Percentiles rank a stretch among this genome's conserved stretches.
phyloP scores from a whole-genome alignment of 768 basidiomycete species.

The Boletus sp. region DNA sequence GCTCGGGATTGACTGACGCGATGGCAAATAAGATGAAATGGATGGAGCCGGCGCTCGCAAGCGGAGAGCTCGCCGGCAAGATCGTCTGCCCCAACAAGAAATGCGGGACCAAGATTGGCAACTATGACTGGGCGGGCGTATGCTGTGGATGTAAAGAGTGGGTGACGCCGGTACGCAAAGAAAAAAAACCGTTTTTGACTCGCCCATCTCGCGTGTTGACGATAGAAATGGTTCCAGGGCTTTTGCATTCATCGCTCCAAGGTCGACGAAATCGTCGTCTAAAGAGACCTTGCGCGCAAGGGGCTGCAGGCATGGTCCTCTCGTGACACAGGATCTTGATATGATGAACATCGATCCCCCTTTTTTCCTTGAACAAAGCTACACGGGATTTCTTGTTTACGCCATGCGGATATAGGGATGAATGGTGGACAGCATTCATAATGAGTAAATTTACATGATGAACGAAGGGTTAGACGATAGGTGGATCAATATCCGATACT shows the following conservation, averaged over 20 bases:
- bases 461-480: slow-evolving; percentile 23
- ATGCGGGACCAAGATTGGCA: slow-evolving; percentile 89
- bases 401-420: neutral
- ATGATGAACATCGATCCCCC: neutral
- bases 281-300: neutral
- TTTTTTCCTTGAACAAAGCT: neutral
- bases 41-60: slow-evolving; percentile 83
- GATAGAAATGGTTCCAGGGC: slow-evolving; percentile 25
- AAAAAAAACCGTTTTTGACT: neutral
- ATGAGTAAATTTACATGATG: slow-evolving; percentile 15
- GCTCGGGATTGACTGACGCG: neutral
- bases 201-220: neutral
- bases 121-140: slow-evolving; percentile 95
- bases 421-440: slow-evolving; percentile 18
- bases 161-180: slow-evolving; percentile 70
- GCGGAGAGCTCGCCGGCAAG: slow-evolving; percentile 82
- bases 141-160: slow-evolving; percentile 89
- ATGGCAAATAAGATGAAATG: slow-evolving; percentile 74
- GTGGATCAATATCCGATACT: slow-evolving; percentile 18
- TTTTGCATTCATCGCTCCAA: slow-evolving; percentile 69
- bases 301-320: neutral
- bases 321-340: neutral
- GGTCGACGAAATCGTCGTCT: slow-evolving; percentile 55
- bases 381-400: neutral
- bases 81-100: slow-evolving; percentile 90